A percentile compares a stretch with the other conserved stretches of the same genome.
Conservation (phyloP, 2,329 filamentous ascomycete genomes). For the Orbilia brochopaga region DNA sequence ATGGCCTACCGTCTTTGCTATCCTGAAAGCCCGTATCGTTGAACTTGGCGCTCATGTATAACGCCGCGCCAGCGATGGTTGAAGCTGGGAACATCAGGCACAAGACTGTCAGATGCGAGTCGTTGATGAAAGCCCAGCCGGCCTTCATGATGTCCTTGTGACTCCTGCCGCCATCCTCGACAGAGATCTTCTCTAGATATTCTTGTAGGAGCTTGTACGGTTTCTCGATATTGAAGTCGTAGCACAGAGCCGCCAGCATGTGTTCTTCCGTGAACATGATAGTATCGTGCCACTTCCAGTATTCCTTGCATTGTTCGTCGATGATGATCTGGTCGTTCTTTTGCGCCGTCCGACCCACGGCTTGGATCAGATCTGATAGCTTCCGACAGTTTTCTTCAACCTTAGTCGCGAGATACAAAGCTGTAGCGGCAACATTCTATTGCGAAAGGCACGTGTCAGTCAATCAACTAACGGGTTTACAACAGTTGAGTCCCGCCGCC, state of each 20-base stretch:
- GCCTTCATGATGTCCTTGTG: constrained; percentile 80
- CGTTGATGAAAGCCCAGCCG: constrained; percentile 92
- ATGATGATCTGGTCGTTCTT: constrained; percentile 93
- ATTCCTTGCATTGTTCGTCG: constrained; percentile 90
- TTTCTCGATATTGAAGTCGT: constrained; percentile 88
- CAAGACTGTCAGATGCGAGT: constrained; percentile 81
- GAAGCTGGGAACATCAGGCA: constrained; percentile 80
- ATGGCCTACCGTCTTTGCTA: constrained; percentile 72
- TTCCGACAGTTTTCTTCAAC: constrained; percentile 96
- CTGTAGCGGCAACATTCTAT: constrained; percentile 82
- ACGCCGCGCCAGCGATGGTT: constrained; percentile 80
- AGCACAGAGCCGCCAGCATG: constrained; percentile 88
- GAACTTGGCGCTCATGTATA: constrained; percentile 84
- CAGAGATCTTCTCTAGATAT: constrained; percentile 59
- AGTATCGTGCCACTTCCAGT: constrained; percentile 95
- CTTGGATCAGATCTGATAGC: constrained; percentile 91
- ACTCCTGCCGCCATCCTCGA: constrained; percentile 73
- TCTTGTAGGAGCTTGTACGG: constrained; percentile 86
- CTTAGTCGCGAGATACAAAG: constrained; percentile 93
- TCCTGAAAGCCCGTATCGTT: constrained; percentile 78
- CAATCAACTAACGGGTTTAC: constrained; percentile 15
- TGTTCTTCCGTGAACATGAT: constrained; percentile 91
- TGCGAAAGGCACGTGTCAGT: constrained; percentile 17
- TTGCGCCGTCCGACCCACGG: constrained; percentile 87
- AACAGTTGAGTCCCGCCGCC: too few species aligned